Base-by-base conservation (phyloP, 805 yeast species). In the Yamadazyma nakazawae region DNA sequence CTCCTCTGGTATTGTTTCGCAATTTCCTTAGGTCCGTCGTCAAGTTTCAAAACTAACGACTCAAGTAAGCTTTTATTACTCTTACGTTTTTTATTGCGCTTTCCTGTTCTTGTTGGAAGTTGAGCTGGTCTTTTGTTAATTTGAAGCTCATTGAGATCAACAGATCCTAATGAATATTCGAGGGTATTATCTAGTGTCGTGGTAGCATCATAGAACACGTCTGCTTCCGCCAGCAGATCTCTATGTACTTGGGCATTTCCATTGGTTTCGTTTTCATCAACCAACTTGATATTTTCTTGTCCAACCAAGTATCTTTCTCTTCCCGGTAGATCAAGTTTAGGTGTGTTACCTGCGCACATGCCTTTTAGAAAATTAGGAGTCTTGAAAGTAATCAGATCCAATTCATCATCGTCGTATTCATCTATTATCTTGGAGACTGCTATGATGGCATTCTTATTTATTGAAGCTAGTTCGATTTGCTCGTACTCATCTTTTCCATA, bases 361-460 rank as follows among this genome's bases (percentile, higher is more conserved):
- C 19, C n/a, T 12, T 25, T 18, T 5, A 35, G 12, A 35, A 14
- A 34, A 12, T 13, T 26, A 14, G 45, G 45, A 12, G 28, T 21
- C 19, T 30, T 18, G 18, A 37, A 43, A 32, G 5, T 14, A 11
- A 43, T 5, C 24, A 25, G 19, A 6, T 17, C 10, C 11, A 39
- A 10, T 17, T 39, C 43, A n/a, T 45, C 47, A 28, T 45, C 47
- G 1, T 36, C 36, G 25, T n/a, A 45, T 19, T 34, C 36, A 18
- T 16, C 35, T 17, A 45, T 19, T 2, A 25, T 14, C 24, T 34
- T 18, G 3, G 43, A 32, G 13, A 45, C 34, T 4, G 24, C 1
- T 9, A 18, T 10, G 12, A 30, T 36, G 30, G 37, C 31, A 12
- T 43, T 40, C 28, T 34, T 35, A 12, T 19, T 35, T 31, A 43